Conservation (phyloP, 495 filamentous ascomycete genomes). For the Xylaria sp. region DNA sequence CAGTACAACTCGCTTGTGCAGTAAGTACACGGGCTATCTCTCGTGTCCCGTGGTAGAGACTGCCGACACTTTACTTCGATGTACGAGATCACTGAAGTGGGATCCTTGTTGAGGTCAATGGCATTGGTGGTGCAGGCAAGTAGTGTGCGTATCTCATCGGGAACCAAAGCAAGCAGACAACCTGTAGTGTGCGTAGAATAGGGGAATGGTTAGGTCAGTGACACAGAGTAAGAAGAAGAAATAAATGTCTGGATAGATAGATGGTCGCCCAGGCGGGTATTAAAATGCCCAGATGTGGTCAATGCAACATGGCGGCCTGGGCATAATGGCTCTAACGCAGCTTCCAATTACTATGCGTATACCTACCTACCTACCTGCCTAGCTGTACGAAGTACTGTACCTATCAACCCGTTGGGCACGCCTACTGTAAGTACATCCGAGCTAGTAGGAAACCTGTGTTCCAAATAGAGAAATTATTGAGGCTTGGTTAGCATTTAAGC, state of each 20-base stretch:
- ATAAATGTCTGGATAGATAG: too few relatives aligned
- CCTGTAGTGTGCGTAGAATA: not conserved
- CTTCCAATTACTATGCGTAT: too few relatives aligned
- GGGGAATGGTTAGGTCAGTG: too few relatives aligned
- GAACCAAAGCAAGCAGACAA: not conserved
- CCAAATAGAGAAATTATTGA: not conserved
- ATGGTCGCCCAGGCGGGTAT: not conserved
- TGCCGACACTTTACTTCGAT: not conserved
- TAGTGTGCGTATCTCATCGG: not conserved
- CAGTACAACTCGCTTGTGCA: not conserved
- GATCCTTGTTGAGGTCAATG: not conserved
- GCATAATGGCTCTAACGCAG: too few relatives aligned
- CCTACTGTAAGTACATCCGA: too few relatives aligned
- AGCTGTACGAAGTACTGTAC: too few relatives aligned
- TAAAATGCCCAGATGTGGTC: constrained; percentile 3
- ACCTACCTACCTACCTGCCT: too few relatives aligned
- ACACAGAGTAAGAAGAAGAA: not conserved
- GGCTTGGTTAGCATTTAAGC: not conserved
- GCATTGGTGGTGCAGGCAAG: not conserved
- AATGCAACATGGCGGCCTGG: not conserved
- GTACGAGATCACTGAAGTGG: not conserved
- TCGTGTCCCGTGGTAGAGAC: not conserved
- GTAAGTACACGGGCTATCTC: not conserved
- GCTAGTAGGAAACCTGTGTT: not conserved
- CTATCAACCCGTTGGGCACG: not conserved